A percentile compares a stretch with the other conserved stretches of the same genome.
Evolutionary conservation across 192 early-diverging fungal genomes (phyloP).

Genomic region (Dimargaris cristalligena): DNA sequence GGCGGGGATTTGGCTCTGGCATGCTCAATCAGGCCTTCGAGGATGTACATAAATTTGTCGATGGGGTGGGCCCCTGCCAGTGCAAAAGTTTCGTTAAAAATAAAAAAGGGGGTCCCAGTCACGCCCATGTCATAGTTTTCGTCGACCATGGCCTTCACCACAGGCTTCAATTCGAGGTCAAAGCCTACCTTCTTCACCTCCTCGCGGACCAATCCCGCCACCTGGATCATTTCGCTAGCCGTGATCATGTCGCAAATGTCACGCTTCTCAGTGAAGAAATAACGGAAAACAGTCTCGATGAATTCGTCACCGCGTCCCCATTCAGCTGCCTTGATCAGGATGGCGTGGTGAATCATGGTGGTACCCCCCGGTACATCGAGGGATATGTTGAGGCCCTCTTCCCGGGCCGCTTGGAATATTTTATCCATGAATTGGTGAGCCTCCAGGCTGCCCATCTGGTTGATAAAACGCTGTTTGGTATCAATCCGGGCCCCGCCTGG

Average conservation of each 20-base stretch:
- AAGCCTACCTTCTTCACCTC: neutral
- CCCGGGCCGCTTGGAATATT: neutral
- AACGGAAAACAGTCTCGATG: neutral
- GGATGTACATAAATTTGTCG: slow-evolving; percentile 1
- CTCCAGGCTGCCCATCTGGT: neutral
- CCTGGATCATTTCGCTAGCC: neutral
- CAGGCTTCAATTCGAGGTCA: neutral
- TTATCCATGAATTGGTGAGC: neutral
- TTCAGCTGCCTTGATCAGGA: neutral
- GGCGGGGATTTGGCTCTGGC: neutral
- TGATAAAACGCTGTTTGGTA: neutral
- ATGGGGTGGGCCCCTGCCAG: neutral
- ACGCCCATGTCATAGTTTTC: slow-evolving; percentile 2
- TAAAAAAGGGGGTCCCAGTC: neutral
- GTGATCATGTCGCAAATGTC: neutral
- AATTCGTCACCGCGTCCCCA: neutral
- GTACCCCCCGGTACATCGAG: neutral
- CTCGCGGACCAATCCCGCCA: neutral
- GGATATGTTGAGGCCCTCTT: neutral
- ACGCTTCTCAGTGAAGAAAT: neutral
- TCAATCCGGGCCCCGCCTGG: neutral
- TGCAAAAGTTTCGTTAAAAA: slow-evolving; percentile 1
- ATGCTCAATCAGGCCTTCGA: neutral
- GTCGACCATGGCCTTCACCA: neutral
- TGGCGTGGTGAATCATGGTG: neutral